These are phyloP conservation scores for Daldinia vernicosa DNA, from an alignment of 495 filamentous ascomycete species.

Conservation along the genomic window DNA sequence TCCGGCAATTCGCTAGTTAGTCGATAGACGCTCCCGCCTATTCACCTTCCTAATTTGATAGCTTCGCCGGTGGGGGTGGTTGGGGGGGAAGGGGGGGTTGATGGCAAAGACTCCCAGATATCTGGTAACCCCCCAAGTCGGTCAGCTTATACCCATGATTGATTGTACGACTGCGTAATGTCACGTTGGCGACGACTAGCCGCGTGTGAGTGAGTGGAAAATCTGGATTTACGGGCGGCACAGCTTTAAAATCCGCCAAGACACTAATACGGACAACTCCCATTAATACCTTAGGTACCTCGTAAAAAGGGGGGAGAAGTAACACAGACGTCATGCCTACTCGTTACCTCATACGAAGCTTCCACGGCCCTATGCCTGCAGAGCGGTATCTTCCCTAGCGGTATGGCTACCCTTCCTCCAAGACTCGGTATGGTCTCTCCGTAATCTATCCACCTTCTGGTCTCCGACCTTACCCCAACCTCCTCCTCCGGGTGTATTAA, in stretches of 20 bases:
- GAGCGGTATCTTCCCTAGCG: constrained; percentile 60
- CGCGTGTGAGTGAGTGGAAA: not conserved
- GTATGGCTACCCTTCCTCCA: constrained; percentile 71
- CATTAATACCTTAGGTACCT: not conserved
- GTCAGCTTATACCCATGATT: not conserved
- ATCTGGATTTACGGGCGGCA: not conserved
- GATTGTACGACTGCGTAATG: constrained; percentile 4
- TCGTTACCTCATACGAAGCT: not conserved
- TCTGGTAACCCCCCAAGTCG: not conserved
- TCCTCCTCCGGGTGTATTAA: constrained; percentile 74
- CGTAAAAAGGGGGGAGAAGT: not conserved
- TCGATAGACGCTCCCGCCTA: constrained; percentile 7
- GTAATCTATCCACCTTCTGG: constrained; percentile 53
- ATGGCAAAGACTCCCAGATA: constrained; percentile 4
- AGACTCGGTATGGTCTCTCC: constrained; percentile 62
- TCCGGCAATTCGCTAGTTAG: not conserved
- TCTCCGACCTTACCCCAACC: constrained; percentile 73
- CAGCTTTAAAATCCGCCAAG: not conserved
- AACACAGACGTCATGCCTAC: not conserved
- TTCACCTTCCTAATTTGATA: constrained; percentile 25
- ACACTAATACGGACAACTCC: constrained; percentile 18
- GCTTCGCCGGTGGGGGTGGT: constrained; percentile 9
- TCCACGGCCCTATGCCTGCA: constrained; percentile 53
- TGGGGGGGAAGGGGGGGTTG: too few relatives aligned
- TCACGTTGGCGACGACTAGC: not conserved